Conservation (phyloP, 2,329 filamentous ascomycete genomes). For the Fusarium verrucosum region DNA sequence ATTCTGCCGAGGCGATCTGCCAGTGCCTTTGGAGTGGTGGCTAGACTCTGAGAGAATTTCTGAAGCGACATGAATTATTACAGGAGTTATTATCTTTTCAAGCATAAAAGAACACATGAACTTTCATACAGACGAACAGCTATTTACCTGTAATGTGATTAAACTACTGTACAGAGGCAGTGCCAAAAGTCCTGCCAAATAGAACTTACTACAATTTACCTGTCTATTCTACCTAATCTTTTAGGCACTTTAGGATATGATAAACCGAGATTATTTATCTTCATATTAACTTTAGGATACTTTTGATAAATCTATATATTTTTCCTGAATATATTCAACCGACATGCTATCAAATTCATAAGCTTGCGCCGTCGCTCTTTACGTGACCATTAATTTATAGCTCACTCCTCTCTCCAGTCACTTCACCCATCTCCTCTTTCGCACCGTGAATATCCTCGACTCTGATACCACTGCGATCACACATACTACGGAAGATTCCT, state of each 20-base stretch:
- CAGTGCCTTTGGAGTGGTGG: slow-evolving; percentile 12
- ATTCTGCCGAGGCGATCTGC: neutral
- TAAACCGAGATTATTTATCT: too few species aligned
- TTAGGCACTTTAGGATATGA: too few species aligned
- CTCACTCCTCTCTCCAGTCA: slow-evolving; percentile 9
- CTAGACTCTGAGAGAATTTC: slow-evolving; percentile 30
- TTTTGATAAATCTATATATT: neutral
- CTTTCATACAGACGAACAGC: neutral
- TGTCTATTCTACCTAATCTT: too few species aligned
- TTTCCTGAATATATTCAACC: neutral
- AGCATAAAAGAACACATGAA: slow-evolving; percentile 9
- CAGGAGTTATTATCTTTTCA: slow-evolving; percentile 27
- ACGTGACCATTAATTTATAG: slow-evolving; percentile 1
- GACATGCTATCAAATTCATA: slow-evolving; percentile 2
- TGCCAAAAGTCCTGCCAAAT: too few species aligned
- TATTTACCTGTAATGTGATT: neutral
- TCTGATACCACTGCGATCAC: slow-evolving; percentile 82
- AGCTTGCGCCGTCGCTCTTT: neutral
- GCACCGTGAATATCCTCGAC: slow-evolving; percentile 63
- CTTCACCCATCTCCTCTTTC: slow-evolving; percentile 47
- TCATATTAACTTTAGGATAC: too few species aligned
- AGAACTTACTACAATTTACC: too few species aligned
- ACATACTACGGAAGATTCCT: slow-evolving; percentile 90
- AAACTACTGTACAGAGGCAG: too few species aligned
- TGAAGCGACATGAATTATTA: slow-evolving; percentile 21